These are phyloP conservation scores for Candida tunisiensis DNA, from an alignment of 1,139 yeast species.

Conservation along the genomic window DNA sequence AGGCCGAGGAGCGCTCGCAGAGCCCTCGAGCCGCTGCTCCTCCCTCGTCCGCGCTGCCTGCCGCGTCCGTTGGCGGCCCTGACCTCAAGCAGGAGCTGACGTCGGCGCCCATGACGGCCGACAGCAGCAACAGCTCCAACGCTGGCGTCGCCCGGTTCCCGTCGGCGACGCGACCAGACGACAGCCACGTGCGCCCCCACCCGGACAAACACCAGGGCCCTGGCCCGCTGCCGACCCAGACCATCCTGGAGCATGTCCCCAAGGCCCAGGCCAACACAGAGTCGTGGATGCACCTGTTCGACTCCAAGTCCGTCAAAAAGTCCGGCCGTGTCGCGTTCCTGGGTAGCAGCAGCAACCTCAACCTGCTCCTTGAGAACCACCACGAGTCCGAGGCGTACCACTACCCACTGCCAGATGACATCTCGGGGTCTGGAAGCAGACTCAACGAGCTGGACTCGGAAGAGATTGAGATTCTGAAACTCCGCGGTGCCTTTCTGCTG, in stretches of 20 bases:
- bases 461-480: conserved; percentile 48
- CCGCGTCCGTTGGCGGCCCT: too few relatives aligned
- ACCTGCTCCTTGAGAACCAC: conserved; percentile 14
- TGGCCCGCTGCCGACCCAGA: too few relatives aligned
- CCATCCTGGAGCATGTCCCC: too few relatives aligned
- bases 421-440: conserved; percentile 11
- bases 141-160: too few relatives aligned
- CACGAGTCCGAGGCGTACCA: conserved; percentile 17
- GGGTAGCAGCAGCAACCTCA: conserved; percentile 4
- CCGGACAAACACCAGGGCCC: too few relatives aligned
- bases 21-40: too few relatives aligned
- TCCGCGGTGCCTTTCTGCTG: conserved; percentile 55
- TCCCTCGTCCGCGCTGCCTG: too few relatives aligned
- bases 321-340: conserved; percentile 1
- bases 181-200: too few relatives aligned
- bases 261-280: conserved; percentile 1
- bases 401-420: conserved; percentile 18
- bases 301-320: conserved; percentile 5
- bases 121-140: neutral
- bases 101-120: neutral
- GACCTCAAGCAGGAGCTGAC: too few relatives aligned
- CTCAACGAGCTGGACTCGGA: conserved; percentile 34
- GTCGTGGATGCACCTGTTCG: conserved; percentile 6
- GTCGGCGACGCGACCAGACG: too few relatives aligned
- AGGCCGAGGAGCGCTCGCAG: neutral